Evolutionary conservation across 768 basidiomycete species (phyloP).

Genomic region (Rhodotorula paludigena): DNA sequence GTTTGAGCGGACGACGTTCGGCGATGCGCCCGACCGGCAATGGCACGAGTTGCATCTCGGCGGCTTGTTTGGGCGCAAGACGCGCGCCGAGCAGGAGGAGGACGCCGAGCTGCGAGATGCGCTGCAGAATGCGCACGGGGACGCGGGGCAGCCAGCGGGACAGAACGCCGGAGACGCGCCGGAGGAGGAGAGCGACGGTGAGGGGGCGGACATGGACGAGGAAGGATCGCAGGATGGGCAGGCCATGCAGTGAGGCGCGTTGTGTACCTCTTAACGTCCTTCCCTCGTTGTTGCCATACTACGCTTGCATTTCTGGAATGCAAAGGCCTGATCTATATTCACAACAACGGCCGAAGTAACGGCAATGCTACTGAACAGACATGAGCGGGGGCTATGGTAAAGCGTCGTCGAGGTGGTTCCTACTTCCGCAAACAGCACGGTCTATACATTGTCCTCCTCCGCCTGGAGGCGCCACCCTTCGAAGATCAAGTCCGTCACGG

Average conservation of each 20-base stretch:
- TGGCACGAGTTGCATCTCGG: slow-evolving; percentile 23
- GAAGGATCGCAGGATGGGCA: neutral
- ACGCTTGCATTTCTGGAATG: no score
- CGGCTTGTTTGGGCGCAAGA: slow-evolving; percentile 15
- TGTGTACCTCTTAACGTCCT: neutral
- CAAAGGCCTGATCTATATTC: no score
- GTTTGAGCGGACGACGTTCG: slow-evolving; percentile 23
- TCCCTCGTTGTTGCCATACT: neutral
- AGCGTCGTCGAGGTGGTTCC: no score
- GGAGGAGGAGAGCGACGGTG: slow-evolving; percentile 8
- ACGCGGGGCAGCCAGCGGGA: slow-evolving; percentile 28
- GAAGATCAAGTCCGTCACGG: slow-evolving; percentile 11
- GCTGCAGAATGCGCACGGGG: slow-evolving; percentile 20
- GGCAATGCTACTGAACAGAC: no score
- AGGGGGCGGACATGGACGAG: slow-evolving; percentile 3
- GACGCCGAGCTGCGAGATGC: slow-evolving; percentile 14
- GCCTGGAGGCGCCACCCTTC: slow-evolving; percentile 3
- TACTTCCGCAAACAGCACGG: neutral
- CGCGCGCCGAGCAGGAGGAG: slow-evolving; percentile 9
- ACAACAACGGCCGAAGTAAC: no score
- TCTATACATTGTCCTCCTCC: neutral
- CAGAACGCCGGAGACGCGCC: slow-evolving; percentile 34
- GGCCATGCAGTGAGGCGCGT: neutral
- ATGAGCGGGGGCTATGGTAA: no score
- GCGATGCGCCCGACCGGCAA: slow-evolving; percentile 14